Base-by-base conservation (phyloP, 208 protist species). In the Acanthamoeba royreba region DNA sequence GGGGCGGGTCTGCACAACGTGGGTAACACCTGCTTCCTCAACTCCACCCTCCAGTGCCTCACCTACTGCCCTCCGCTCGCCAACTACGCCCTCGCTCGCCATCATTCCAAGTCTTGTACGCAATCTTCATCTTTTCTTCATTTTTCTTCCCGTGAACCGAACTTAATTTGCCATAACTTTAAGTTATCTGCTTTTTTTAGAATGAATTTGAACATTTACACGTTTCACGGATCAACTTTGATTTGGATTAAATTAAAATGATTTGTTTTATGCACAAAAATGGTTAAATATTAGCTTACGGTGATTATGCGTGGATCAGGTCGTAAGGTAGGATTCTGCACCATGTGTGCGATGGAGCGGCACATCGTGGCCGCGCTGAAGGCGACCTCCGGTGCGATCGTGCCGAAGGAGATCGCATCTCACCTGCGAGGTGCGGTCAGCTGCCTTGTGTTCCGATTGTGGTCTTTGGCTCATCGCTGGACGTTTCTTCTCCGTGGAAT, bases 21-120 rank as follows among this genome's bases (percentile, higher is more conserved):
- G 31, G 97, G 97, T 45, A 98, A 98, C 96, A 98, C 97, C 1
- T 98, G 97, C 93, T 98, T 98, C 81, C 49, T 98, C 49, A 98
- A 98, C 83, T 86, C 96, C 22, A 95, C 97, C 0, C 58, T 98
- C 1, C 97, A 98, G 88, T 98, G 97, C 93, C 94, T 98, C 2
- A 97, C 92, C 11, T 97, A 98, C 81, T 97, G 96, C 31, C 83
- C 95, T 33, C 94, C 96, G 42, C 85, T 98, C 0, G 94, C 94
- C 45, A 95, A 98, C 61, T 96, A 92, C 31, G 72, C 96, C 85
- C 72, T 95, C n/a, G 25, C 86, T 1, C 43, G 92, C 53, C 40
- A 53, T 9, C 92, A 95, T 42, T 49, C 46, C 11, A 95, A 77
- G 5, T 4, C 58, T 9, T 97, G 83, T 96, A 58, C 9, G 53